Evolutionary conservation across 2,329 filamentous ascomycete genomes (phyloP), one percentile per base, ranked within the genome.

Genomic region (Fusarium sp.): DNA sequence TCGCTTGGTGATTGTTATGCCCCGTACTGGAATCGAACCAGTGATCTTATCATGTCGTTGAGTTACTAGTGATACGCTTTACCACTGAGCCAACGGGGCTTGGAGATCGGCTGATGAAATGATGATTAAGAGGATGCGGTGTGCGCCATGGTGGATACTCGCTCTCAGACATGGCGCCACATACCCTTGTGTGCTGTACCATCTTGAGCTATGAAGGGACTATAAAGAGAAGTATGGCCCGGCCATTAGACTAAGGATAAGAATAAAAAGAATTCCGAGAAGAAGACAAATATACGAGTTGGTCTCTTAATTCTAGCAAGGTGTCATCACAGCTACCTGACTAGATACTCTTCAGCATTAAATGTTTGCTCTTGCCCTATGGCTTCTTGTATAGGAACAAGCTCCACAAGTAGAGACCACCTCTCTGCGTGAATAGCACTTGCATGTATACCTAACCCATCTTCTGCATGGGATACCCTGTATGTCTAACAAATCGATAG

Each of bases 11-110:
- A 0, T 34, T 1, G 0, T 6, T 11, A 10, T 73, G 71, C 71
- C 71, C 67, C 71, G 67, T 70, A 70, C 67, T 70, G 71, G 68
- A 68, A 68, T 70, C 71, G 71, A 73, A 73, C 71, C 71, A 70
- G 59, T 70, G 71, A 73, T 70, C 70, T 73, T 73, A 70, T 73
- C 71, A 73, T 73, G 6, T 52, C 25, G 48, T 52, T 52, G 27
- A 52, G n/a, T 54, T 73, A 73, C 71, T 73, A 73, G 71, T 73
- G 71, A 73, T 70, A 73, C 71, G 71, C 71, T 73, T 64, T 73
- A 73, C 71, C 71, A 73, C 71, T 73, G 41, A 73, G 71, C 71
- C 71, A 70, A 64, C 65, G 68, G 60, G 68, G 68, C 68, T 61
- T 61, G 23, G 4, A 6, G 34, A 35, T 27, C 9, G 11, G 45